Base-by-base conservation (phyloP, 2,329 filamentous ascomycete species). In the Paracoccidioides lutzii region DNA sequence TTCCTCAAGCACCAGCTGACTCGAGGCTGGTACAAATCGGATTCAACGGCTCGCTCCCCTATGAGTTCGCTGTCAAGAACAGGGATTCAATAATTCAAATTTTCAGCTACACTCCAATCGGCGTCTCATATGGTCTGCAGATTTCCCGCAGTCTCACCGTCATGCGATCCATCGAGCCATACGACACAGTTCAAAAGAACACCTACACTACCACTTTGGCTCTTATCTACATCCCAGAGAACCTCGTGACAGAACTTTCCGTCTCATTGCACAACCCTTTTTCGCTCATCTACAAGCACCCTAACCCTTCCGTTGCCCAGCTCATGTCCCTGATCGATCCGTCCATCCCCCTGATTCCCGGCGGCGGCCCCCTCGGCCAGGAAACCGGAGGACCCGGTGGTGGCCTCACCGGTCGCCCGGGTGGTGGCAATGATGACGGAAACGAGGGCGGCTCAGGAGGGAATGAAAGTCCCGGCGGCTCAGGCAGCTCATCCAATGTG, bases 281-380 rank as follows among this genome's bases (percentile, higher is more conserved):
- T 59, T 86, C 88, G n/a, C 67, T 72, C 28, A 74, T 96, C 30
- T 96, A 95, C 78, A 78, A 84, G 66, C 83, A 89, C 68, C 72
- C 78, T 0, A 74, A 84, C 59, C 62, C 73, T 3, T 81, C 88
- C n/a, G 79, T 88, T 43, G 78, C 78, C 61, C 83, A 85, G 49
- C 73, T 97, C 61, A 89, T 94, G 61, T 75, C 74, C 56, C 82
- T 93, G 73, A 88, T 97, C 71, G 91, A 97, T 72, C 82, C 86
- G 2, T 82, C 85, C 3, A 90, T 96, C 66, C 83, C 86, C 57
- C 81, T 91, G 46, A 71, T 77, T 9, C 77, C 78, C 37, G 76
- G 75, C 53, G 66, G 71, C 14, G 62, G 71, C 28, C 56, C 49
- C 6, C 28, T 50, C 38, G 54, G 54, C 5, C 57, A 52, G 14